phyloP scores from a whole-genome alignment of 176 grass and related monocot genomes.

The Musa itinerans region DNA sequence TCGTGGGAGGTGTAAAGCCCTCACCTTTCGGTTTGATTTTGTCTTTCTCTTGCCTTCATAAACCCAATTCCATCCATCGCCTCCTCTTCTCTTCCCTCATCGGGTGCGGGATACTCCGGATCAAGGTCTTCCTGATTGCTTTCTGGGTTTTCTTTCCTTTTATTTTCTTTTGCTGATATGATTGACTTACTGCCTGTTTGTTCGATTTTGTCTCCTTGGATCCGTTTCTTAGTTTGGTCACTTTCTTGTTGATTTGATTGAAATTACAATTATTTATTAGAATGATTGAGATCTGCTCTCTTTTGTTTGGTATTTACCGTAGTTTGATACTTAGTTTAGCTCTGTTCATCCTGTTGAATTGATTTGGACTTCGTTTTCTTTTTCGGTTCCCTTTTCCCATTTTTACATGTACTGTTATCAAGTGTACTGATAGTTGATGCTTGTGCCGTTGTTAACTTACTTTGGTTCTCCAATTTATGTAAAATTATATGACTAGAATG shows the following conservation, averaged over 20 bases:
- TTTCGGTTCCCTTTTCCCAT: background rate
- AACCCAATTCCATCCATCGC: background rate
- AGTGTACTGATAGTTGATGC: background rate
- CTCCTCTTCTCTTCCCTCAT: background rate
- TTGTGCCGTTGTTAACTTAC: background rate
- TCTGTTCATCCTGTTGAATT: background rate
- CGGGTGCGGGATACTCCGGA: background rate
- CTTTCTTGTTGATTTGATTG: background rate
- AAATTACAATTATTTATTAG: background rate
- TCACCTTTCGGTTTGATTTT: constrained; percentile 4
- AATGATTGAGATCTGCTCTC: background rate
- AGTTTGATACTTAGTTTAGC: background rate
- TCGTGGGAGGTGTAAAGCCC: background rate
- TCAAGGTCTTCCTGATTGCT: background rate
- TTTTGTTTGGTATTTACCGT: background rate
- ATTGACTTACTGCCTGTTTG: too few relatives aligned
- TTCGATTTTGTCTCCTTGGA: background rate
- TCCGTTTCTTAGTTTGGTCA: background rate
- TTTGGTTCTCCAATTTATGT: background rate
- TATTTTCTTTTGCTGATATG: background rate
- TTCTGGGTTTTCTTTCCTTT: background rate
- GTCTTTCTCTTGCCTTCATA: constrained; percentile 10
- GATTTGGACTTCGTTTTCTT: background rate
- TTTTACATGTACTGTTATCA: too few relatives aligned
- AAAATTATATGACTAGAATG: background rate